These are phyloP conservation scores for Aspergillus sp. DNA, from an alignment of 2,329 filamentous ascomycete species.

Conservation along the genomic window DNA sequence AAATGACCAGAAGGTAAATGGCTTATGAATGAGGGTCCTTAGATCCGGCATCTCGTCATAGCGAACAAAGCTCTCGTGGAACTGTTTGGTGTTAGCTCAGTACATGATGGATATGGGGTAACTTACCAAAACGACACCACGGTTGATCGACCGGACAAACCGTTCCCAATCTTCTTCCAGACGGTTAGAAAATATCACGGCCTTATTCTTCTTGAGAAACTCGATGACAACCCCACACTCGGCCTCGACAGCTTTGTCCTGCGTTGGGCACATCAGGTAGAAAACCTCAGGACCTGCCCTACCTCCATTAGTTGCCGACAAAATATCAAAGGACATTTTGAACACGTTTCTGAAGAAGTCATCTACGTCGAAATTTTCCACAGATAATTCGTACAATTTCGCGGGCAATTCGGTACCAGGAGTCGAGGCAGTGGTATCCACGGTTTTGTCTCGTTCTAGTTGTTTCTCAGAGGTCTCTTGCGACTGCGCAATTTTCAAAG, in stretches of 20 bases:
- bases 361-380: constrained; percentile 4
- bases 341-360: constrained; percentile 11
- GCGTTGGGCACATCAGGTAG: constrained; percentile 27
- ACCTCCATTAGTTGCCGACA: constrained; percentile 16
- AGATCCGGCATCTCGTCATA: constrained; percentile 23
- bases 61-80: constrained; percentile 28
- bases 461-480: too few species aligned
- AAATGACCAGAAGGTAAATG: constrained; percentile 29
- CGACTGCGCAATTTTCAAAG: too few species aligned
- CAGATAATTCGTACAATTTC: background rate
- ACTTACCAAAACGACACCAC: constrained; percentile 30
- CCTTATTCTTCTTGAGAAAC: constrained; percentile 19
- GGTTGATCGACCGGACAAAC: constrained; percentile 20
- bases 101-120: background rate
- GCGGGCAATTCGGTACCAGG: background rate
- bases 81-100: constrained; percentile 17
- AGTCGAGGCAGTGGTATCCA: background rate
- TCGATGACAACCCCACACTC: constrained; percentile 21
- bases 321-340: constrained; percentile 20
- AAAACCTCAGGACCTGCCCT: constrained; percentile 18
- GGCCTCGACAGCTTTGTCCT: constrained; percentile 6
- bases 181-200: constrained; percentile 22
- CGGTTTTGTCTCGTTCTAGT: background rate
- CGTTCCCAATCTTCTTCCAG: constrained; percentile 27
- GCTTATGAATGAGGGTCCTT: constrained; percentile 13